phyloP scores from a whole-genome alignment of 177 flowering plant genomes.

The Telopea speciosissima region DNA sequence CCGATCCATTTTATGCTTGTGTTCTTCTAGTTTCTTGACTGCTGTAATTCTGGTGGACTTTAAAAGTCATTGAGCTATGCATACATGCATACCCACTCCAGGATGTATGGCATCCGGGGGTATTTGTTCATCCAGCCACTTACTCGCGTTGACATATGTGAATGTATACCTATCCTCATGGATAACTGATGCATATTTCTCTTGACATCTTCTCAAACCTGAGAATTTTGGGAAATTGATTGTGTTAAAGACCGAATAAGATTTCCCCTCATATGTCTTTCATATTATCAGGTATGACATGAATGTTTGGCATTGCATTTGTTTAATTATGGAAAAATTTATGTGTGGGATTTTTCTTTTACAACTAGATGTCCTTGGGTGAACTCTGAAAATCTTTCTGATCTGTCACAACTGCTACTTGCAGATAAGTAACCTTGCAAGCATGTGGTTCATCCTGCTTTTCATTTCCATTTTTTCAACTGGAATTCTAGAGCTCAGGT shows the following conservation, averaged over 20 bases:
- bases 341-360: neutral
- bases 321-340: neutral
- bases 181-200: neutral
- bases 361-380: neutral
- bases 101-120: neutral
- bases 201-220: neutral
- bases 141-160: neutral
- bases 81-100: neutral
- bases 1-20: neutral
- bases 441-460: constrained; percentile 82
- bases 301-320: neutral
- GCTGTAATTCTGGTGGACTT: neutral
- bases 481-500: constrained; percentile 78
- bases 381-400: neutral
- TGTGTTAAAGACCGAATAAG: neutral
- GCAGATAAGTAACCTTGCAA: constrained; percentile 93
- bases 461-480: constrained; percentile 76
- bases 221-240: neutral
- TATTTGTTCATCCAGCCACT: neutral
- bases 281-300: neutral
- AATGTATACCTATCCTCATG: neutral
- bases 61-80: neutral
- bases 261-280: neutral
- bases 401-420: neutral
- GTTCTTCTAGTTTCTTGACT: neutral